Evolutionary conservation across 495 filamentous ascomycete species (phyloP), one percentile per base, ranked within the genome.

Genomic region (Friedmanniomyces simplex): DNA sequence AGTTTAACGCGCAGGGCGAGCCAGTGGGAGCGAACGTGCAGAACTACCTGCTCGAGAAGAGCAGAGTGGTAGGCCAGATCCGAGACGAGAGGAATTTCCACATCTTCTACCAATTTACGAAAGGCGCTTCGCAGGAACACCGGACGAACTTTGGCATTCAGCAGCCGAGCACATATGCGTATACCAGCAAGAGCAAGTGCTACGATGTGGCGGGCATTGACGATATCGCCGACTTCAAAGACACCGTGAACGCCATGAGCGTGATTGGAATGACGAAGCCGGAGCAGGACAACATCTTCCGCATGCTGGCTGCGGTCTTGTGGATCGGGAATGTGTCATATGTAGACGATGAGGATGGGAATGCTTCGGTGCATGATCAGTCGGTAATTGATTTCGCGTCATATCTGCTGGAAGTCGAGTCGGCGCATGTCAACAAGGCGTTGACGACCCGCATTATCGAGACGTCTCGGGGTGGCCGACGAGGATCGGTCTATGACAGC

Each of bases 41-140:
- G 57, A 99, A 99, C 65, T 99, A 99, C 67, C 75, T 99, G 20
- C 76, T 99, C 54, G 94, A 99, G 68, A 97, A 97, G 76, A 83
- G 87, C 21, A 78, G 94, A 73, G 94, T 99, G 1, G 93, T 97
- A 1, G 91, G 91, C 7, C 94, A 97, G 74, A 97, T 96, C 61
- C 78, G 71, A 55, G 91, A 97, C 61, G 94, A 99, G 77, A 82
- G 94, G 61, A 97, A 95, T 69, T 99, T 99, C 73, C 94, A 99
- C 71, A 97, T 99, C 64, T 97, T 99, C 70, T 99, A 99, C 71
- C 94, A 99, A 69, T 96, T 96, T 71, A 85, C 94, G 21, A 99
- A 99, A 69, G 90, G 86, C 0, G 94, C 93, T 14, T 85, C 89
- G 11, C 79, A 86, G 64, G 83, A 86, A 46, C 94, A 96, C 69